These are phyloP conservation scores for Solanum tarijense DNA, from an alignment of 257 asterid species.

Conservation along the genomic window DNA sequence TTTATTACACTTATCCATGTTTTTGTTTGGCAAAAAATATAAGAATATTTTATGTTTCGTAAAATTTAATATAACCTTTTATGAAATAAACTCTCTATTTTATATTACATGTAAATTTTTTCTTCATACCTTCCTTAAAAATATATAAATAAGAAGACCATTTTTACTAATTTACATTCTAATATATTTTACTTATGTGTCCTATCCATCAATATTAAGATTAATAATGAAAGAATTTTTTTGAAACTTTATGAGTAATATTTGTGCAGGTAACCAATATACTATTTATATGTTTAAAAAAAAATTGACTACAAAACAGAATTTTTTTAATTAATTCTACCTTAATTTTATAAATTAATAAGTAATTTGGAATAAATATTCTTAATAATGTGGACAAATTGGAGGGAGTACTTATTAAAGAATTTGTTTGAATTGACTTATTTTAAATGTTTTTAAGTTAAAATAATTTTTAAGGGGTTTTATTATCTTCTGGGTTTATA, in stretches of 20 bases:
- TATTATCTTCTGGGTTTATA: too few relatives aligned
- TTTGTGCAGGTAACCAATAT: neutral
- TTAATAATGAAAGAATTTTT: neutral
- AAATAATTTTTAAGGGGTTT: neutral
- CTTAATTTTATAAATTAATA: neutral
- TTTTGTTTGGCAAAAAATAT: neutral
- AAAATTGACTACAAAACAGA: neutral
- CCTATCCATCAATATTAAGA: neutral
- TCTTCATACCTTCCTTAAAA: too few relatives aligned
- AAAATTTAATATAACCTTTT: neutral
- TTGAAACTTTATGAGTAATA: too few relatives aligned
- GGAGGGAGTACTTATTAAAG: neutral
- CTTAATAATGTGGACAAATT: neutral
- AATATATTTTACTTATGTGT: neutral
- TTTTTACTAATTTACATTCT: neutral
- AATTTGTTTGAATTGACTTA: neutral
- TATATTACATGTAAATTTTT: neutral
- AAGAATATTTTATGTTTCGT: neutral
- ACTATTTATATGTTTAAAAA: neutral
- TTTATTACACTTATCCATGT: neutral
- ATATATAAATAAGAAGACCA: neutral
- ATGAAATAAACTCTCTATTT: neutral
- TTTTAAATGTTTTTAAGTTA: neutral
- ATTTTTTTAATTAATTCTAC: neutral
- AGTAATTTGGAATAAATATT: neutral